Conservation (phyloP, 129 eudicot species). For the Mikania micrantha region DNA sequence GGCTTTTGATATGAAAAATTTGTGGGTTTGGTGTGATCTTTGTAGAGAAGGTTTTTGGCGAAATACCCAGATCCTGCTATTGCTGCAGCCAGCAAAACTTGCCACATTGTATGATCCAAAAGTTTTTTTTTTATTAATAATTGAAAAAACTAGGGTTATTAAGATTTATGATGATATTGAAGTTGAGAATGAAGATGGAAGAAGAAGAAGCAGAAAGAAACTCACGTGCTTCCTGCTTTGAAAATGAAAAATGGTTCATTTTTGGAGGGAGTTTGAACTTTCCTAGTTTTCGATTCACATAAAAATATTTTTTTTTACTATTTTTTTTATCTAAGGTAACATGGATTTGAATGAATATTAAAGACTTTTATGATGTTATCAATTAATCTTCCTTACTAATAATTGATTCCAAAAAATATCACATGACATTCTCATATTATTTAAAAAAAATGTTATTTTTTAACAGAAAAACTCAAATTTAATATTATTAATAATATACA, state of each 20-base stretch:
- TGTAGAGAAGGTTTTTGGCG: constrained; percentile 45
- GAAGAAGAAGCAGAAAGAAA: not conserved
- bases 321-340: too few species aligned
- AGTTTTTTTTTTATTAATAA: too few species aligned
- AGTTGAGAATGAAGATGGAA: not conserved
- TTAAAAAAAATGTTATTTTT: too few species aligned
- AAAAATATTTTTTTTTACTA: not conserved
- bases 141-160: constrained; percentile 22
- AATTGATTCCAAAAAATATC: too few species aligned
- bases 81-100: constrained; percentile 74
- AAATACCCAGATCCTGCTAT: constrained; percentile 77
- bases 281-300: not conserved
- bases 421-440: too few species aligned
- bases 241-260: not conserved
- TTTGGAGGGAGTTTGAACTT: constrained; percentile 29
- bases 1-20: constrained; percentile 2
- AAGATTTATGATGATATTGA: not conserved
- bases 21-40: constrained; percentile 19
- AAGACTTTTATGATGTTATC: too few species aligned
- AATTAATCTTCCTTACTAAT: too few species aligned
- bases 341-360: too few species aligned
- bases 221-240: constrained; percentile 31
- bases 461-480: too few species aligned
- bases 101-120: constrained; percentile 60
- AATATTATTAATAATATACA: too few species aligned